These are phyloP conservation scores for Dendrobium nobile DNA, from an alignment of 106 monocot species.

Conservation along the genomic window DNA sequence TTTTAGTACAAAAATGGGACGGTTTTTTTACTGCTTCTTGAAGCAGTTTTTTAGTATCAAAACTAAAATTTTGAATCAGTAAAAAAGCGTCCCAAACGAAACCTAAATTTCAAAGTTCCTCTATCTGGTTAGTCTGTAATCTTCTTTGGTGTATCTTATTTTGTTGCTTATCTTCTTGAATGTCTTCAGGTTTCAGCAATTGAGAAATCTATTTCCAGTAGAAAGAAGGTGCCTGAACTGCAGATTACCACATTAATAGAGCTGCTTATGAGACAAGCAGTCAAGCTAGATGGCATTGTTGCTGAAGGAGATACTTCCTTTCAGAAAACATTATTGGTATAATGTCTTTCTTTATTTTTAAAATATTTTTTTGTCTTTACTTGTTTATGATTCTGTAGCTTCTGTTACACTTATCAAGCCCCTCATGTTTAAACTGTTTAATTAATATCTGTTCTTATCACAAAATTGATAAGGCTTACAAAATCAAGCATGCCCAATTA, in stretches of 20 bases:
- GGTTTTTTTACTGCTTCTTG: too few relatives aligned
- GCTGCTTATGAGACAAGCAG: slow-evolving; percentile 73
- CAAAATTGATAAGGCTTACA: background rate
- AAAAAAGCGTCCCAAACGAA: too few relatives aligned
- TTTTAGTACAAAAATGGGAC: too few relatives aligned
- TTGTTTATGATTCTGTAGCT: background rate
- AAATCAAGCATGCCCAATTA: background rate
- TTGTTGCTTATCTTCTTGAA: background rate
- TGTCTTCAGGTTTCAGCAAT: slow-evolving; percentile 47
- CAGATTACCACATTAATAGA: slow-evolving; percentile 80
- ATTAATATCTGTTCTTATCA: background rate
- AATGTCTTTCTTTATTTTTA: background rate
- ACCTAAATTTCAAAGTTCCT: background rate
- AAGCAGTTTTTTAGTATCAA: too few relatives aligned
- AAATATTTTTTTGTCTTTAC: background rate
- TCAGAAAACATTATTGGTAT: slow-evolving; percentile 64
- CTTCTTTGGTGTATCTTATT: background rate
- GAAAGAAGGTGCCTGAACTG: slow-evolving; percentile 66
- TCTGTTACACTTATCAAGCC: background rate
- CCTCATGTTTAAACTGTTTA: background rate
- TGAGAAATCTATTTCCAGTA: slow-evolving; percentile 53
- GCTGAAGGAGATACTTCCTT: slow-evolving; percentile 48
- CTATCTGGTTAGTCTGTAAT: background rate
- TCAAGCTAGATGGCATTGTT: slow-evolving; percentile 54
- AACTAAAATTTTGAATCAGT: too few relatives aligned